These are phyloP conservation scores for Aspergillus floridensis DNA, from an alignment of 2,329 filamentous ascomycete genomes.

Conservation along the genomic window DNA sequence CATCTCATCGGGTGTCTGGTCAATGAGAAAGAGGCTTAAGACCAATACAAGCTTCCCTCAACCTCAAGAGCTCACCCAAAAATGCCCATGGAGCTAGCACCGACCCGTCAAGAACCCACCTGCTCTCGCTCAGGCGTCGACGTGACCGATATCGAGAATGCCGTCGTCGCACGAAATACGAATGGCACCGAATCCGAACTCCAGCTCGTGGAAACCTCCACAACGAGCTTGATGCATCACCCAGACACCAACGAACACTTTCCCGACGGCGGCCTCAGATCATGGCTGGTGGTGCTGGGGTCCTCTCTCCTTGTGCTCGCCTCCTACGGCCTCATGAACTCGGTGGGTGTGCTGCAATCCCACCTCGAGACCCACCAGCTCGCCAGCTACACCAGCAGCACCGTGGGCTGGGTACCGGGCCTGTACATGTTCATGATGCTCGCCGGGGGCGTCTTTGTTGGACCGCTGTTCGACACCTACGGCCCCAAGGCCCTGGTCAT, in stretches of 20 bases:
- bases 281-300: slow-evolving; percentile 38
- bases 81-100: background rate
- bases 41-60: no score
- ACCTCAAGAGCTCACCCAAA: background rate
- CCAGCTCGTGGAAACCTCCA: background rate
- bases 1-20: no score
- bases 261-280: slow-evolving; percentile 35
- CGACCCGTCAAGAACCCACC: background rate
- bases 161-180: background rate
- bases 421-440: slow-evolving; percentile 49
- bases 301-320: slow-evolving; percentile 41
- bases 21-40: no score
- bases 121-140: background rate
- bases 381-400: slow-evolving; percentile 40
- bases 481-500: slow-evolving; percentile 46
- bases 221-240: background rate
- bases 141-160: background rate
- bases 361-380: slow-evolving; percentile 50
- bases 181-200: background rate
- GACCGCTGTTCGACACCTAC: slow-evolving; percentile 52
- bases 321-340: slow-evolving; percentile 51
- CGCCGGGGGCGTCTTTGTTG: slow-evolving; percentile 47
- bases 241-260: slow-evolving; percentile 15
- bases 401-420: slow-evolving; percentile 53
- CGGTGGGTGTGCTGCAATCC: slow-evolving; percentile 50